A percentile compares a stretch with the other conserved stretches of the same genome.
Evolutionary conservation across 345 rosid species (phyloP).

Genomic region (Eucalyptus camaldulensis): DNA sequence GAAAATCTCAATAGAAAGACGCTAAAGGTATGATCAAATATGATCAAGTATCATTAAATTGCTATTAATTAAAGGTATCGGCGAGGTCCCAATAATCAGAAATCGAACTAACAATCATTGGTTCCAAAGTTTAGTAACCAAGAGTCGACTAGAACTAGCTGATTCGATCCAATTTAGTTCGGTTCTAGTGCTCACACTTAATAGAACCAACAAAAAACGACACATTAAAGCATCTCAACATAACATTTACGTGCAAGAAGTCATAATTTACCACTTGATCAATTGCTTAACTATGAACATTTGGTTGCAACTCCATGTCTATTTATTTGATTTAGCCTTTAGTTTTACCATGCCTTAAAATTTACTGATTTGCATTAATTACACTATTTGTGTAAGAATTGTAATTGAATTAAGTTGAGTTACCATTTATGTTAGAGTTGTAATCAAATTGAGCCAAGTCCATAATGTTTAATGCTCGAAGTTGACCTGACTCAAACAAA

Average conservation of each 20-base stretch:
- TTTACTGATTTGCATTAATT: neutral
- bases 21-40: neutral
- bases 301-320: neutral
- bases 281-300: neutral
- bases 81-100: rapidly evolving
- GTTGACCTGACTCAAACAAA: neutral
- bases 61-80: neutral
- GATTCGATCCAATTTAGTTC: no score
- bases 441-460: neutral
- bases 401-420: neutral
- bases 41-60: neutral
- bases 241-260: neutral
- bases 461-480: neutral
- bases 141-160: rapidly evolving
- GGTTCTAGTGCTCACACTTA: neutral
- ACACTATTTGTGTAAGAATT: neutral
- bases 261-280: neutral
- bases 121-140: neutral
- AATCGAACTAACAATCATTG: no score
- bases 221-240: neutral
- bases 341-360: neutral
- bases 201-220: neutral
- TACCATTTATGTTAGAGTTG: neutral
- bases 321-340: neutral
- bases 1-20: neutral